phyloP scores from a whole-genome alignment of 805 yeast species.

The Suhomyces sp. region DNA sequence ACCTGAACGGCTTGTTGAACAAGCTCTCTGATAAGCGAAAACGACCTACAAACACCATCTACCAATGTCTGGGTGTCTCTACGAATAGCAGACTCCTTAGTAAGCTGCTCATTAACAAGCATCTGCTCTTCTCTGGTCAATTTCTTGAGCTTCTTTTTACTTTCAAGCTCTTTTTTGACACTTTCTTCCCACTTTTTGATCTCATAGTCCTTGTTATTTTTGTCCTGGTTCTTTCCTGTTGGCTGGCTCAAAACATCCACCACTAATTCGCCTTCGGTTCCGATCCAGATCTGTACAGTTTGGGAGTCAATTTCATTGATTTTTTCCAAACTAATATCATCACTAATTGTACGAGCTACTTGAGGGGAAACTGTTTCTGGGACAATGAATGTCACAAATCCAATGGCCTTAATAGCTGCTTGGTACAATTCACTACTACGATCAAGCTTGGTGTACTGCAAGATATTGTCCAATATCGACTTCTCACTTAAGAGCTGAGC shows the following conservation, averaged over 20 bases:
- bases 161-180: conserved; percentile 68
- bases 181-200: conserved; percentile 87
- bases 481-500: conserved; percentile 45
- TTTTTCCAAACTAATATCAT: conserved; percentile 38
- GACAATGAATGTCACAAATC: conserved; percentile 53
- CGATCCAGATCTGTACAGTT: conserved; percentile 63
- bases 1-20: conserved; percentile 47
- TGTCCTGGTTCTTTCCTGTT: conserved; percentile 48
- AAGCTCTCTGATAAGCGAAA: conserved; percentile 54
- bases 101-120: conserved; percentile 59
- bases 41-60: conserved; percentile 43
- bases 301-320: conserved; percentile 44
- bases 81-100: conserved; percentile 60
- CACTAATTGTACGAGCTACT: conserved; percentile 40
- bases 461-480: conserved; percentile 17
- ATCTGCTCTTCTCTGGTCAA: conserved; percentile 74
- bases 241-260: conserved; percentile 53
- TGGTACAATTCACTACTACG: conserved; percentile 37
- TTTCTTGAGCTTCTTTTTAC: conserved; percentile 53
- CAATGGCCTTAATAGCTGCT: conserved; percentile 39
- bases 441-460: conserved; percentile 10
- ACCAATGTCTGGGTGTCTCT: conserved; percentile 37
- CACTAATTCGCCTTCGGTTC: conserved; percentile 67
- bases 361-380: conserved; percentile 56
- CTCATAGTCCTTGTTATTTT: conserved; percentile 81